A percentile compares a stretch with the other conserved stretches of the same genome.
phyloP scores from a whole-genome alignment of 495 filamentous ascomycete species.

The Tuber umbilicatum region DNA sequence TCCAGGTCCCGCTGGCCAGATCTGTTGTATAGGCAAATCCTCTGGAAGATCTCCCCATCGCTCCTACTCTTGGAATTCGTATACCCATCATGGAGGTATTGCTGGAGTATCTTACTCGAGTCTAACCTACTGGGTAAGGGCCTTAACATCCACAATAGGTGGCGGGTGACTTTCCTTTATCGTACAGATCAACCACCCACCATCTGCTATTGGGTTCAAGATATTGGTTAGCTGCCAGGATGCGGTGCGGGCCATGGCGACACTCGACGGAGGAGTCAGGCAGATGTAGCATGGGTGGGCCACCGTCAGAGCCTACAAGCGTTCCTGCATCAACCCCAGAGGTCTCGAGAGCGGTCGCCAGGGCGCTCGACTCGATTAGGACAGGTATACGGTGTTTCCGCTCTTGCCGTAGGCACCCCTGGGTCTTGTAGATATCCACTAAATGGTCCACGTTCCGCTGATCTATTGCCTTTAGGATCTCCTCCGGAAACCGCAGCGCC shows the following conservation, averaged over 20 bases:
- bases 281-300: not conserved
- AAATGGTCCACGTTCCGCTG: conserved; percentile 24
- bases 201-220: conserved; percentile 7
- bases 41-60: conserved; percentile 21
- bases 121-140: conserved; percentile 1
- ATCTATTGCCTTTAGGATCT: conserved; percentile 11
- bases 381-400: conserved; percentile 19
- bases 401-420: conserved; percentile 3
- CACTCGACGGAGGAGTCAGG: conserved; percentile 9
- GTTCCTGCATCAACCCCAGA: not conserved
- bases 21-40: conserved; percentile 16
- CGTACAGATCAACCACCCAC: conserved; percentile 12
- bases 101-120: not conserved
- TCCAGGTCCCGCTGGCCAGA: conserved; percentile 9
- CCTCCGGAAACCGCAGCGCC: not conserved
- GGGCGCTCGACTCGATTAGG: conserved; percentile 9
- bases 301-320: not conserved
- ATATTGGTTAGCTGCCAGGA: conserved; percentile 10
- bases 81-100: conserved; percentile 8
- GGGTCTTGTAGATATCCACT: conserved; percentile 8
- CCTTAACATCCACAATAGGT: not conserved
- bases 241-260: conserved; percentile 14
- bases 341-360: not conserved
- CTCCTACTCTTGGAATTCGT: conserved; percentile 12
- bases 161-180: not conserved